phyloP scores from a whole-genome alignment of 2,329 filamentous ascomycete species.

The Fusarium sp. region DNA sequence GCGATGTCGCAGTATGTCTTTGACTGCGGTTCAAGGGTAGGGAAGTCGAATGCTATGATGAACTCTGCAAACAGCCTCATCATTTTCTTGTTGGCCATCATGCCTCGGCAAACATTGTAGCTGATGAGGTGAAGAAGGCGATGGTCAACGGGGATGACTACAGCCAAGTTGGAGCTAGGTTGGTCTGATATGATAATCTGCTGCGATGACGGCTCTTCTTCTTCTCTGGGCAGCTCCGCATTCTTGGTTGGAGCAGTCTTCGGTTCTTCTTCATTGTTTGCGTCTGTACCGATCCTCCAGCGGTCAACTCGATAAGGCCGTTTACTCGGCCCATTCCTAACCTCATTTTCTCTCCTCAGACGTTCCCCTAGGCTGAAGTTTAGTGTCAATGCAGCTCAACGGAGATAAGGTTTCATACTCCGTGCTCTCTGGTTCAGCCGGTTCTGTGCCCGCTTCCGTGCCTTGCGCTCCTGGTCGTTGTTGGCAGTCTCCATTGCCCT shows the following conservation, averaged over 20 bases:
- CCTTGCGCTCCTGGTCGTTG: neutral
- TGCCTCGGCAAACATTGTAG: conserved; percentile 21
- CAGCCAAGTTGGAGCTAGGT: accelerated
- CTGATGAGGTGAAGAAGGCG: conserved; percentile 13
- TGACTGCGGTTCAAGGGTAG: neutral
- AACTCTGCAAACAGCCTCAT: neutral
- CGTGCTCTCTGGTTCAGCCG: conserved; percentile 25
- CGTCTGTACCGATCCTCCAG: conserved; percentile 7
- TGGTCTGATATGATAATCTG: no score
- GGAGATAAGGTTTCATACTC: conserved; percentile 1
- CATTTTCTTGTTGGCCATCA: conserved; percentile 12
- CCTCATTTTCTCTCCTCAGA: neutral
- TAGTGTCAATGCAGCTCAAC: neutral
- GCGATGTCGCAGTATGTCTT: neutral
- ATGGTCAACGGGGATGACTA: conserved; percentile 8
- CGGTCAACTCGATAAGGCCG: conserved; percentile 14
- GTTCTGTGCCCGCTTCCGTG: conserved; percentile 20
- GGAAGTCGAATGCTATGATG: neutral
- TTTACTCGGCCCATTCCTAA: neutral
- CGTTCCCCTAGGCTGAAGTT: neutral
- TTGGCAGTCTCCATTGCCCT: neutral
- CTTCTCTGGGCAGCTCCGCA: neutral
- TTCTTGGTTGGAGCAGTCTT: no score
- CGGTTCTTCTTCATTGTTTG: neutral
- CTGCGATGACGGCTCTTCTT: neutral